Percentiles rank a stretch among this genome's conserved stretches.
phyloP scores from a whole-genome alignment of 2,329 filamentous ascomycete species.

The Colletotrichum costaricense region DNA sequence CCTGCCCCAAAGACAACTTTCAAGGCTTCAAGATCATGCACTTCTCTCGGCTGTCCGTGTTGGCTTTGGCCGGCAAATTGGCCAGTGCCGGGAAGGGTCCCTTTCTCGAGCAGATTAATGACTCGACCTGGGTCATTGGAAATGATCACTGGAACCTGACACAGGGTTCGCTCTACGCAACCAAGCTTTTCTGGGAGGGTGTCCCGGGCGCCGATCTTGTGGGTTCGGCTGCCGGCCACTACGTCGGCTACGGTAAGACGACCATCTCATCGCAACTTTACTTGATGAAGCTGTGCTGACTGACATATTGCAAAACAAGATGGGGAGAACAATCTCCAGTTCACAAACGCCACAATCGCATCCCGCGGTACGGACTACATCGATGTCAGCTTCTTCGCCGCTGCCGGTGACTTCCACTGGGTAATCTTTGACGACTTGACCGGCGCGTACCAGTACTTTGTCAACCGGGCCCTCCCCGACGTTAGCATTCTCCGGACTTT shows the following conservation, averaged over 20 bases:
- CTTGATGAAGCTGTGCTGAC: neutral
- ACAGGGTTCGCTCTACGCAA: conserved; percentile 30
- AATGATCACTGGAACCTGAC: conserved; percentile 37
- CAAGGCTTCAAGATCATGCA: conserved; percentile 3
- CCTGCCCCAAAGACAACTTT: neutral
- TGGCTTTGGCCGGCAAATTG: conserved; percentile 1
- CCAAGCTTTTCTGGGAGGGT: conserved; percentile 32
- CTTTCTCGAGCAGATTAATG: conserved; percentile 26
- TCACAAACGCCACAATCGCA: conserved; percentile 29
- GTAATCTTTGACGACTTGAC: conserved; percentile 34
- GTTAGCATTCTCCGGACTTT: conserved; percentile 33
- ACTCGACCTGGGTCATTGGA: conserved; percentile 34
- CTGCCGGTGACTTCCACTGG: conserved; percentile 33
- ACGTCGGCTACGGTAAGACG: conserved; percentile 26
- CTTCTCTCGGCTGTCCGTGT: neutral
- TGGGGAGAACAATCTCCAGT: conserved; percentile 29
- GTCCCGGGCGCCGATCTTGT: conserved; percentile 33
- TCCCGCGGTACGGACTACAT: conserved; percentile 29
- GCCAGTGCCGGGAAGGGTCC: conserved; percentile 27
- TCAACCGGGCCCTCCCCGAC: conserved; percentile 33
- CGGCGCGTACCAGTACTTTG: conserved; percentile 36
- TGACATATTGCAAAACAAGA: conserved; percentile 16
- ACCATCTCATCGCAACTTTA: neutral
- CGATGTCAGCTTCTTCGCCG: conserved; percentile 33
- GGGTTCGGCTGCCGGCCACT: conserved; percentile 31